Percentiles rank a stretch among this genome's conserved stretches.
Conservation (phyloP, 169 alveolate genomes). For the Eimeria sp. region DNA sequence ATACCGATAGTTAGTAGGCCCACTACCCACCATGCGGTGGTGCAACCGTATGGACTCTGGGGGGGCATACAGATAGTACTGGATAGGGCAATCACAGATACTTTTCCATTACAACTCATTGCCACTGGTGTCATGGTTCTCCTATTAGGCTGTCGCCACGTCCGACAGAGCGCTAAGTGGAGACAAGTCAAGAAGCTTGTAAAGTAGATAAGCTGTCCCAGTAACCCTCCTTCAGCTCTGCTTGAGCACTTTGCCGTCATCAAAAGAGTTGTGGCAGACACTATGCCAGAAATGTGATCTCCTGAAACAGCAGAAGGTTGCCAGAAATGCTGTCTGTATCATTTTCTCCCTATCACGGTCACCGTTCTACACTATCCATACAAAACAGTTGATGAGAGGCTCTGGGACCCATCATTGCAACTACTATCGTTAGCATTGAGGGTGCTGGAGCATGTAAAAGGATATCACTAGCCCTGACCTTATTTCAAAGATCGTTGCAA, state of each 20-base stretch:
- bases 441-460: not conserved
- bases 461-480: conserved; percentile 30
- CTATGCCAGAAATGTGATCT: conserved; percentile 30
- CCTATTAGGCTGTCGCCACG: not conserved
- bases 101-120: not conserved
- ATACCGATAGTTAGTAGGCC: not conserved
- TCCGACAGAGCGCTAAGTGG: not conserved
- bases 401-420: not conserved
- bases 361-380: not conserved
- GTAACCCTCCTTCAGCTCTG: not conserved
- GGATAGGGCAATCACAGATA: not conserved
- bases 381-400: not conserved
- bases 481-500: conserved; percentile 69
- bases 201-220: no score
- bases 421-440: not conserved
- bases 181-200: not conserved
- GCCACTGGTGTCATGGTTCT: not conserved
- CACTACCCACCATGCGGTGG: not conserved
- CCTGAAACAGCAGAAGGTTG: not conserved
- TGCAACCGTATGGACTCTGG: not conserved
- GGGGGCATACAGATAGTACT: not conserved
- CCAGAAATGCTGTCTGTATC: not conserved
- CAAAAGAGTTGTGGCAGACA: conserved; percentile 9
- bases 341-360: not conserved
- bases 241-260: not conserved